These are phyloP conservation scores for Linaria vulgaris DNA, from an alignment of 257 asterid genomes.

Conservation along the genomic window DNA sequence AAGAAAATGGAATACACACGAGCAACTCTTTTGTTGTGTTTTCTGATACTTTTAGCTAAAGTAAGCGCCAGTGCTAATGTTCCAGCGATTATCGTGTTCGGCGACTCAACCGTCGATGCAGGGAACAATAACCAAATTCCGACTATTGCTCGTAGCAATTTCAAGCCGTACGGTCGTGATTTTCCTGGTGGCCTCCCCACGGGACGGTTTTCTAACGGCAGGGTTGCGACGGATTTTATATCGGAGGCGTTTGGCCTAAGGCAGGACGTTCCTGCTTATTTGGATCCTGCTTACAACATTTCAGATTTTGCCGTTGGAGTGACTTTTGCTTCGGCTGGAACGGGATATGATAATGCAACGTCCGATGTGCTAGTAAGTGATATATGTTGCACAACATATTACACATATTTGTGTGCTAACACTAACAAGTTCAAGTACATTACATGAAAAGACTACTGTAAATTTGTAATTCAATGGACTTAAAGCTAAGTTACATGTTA, in stretches of 20 bases:
- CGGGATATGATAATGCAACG: constrained; percentile 83
- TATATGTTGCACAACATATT: no score
- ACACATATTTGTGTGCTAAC: no score
- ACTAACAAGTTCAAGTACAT: no score
- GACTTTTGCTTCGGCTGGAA: constrained; percentile 91
- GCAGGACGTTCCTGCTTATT: constrained; percentile 67
- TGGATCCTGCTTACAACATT: constrained; percentile 72
- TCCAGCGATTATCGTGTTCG: constrained; percentile 76
- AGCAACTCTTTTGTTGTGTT: neutral
- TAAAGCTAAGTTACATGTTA: no score
- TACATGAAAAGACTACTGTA: no score
- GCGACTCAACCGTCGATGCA: constrained; percentile 89
- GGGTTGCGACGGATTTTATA: constrained; percentile 70
- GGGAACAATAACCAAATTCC: constrained; percentile 77
- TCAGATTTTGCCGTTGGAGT: constrained; percentile 77
- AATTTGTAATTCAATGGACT: no score
- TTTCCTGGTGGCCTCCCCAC: constrained; percentile 63
- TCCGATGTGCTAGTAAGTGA: constrained; percentile 68
- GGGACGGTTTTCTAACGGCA: constrained; percentile 82
- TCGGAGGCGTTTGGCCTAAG: constrained; percentile 72
- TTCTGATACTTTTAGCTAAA: neutral
- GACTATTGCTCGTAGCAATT: constrained; percentile 71
- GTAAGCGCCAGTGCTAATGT: constrained; percentile 35
- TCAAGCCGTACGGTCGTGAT: constrained; percentile 82
- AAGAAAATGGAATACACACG: constrained; percentile 5